Base-by-base conservation (phyloP, 2,329 filamentous ascomycete species). In the Fusarium sacchari region DNA sequence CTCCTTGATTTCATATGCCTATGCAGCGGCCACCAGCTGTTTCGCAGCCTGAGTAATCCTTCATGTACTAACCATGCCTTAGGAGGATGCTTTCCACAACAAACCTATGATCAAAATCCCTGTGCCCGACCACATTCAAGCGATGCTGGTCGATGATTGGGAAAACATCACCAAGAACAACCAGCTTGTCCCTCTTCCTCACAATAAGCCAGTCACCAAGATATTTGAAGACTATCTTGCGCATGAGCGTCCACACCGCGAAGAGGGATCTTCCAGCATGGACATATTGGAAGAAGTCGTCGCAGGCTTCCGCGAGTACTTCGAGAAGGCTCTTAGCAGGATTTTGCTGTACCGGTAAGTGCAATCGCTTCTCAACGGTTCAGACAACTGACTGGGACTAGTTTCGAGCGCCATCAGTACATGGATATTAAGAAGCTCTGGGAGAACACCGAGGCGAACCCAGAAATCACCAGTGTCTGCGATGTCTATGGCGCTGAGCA, bases 111-210 rank as follows among this genome's bases (percentile, higher is more conserved):
- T 99, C 78, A 94, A 94, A 77, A 89, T 99, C 46, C 88, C 92
- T 56, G 91, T 98, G 73, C 95, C 96, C 1, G 96, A 98, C 80
- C 90, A 93, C 74, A 88, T 99, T 74, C 98, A 98, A 85, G 94
- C 93, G 22, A 88, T 97, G 71, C 90, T 99, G 7, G 96, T 99
- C 28, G 96, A 99, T 80, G 96, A 99, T 82, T 99, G 96, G 96
- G 96, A 99, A 82, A 97, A 98, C 78, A 91, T 99, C 70, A 99
- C 96, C 64, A 98, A 98, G 84, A 96, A 97, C 80, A 90, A 94
- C 76, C 94, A 96, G 80, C 90, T 98, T 8, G 94, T 98, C 37
- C 92, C 94, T 4, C 86, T 99, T 22, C 96, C 96, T 1, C 92
- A 94, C 52, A 86, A 88, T 34, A 89, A 92, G 58, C 91, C 96